Conservation (phyloP, 2,329 filamentous ascomycete genomes). For the Talaromyces sp. region DNA sequence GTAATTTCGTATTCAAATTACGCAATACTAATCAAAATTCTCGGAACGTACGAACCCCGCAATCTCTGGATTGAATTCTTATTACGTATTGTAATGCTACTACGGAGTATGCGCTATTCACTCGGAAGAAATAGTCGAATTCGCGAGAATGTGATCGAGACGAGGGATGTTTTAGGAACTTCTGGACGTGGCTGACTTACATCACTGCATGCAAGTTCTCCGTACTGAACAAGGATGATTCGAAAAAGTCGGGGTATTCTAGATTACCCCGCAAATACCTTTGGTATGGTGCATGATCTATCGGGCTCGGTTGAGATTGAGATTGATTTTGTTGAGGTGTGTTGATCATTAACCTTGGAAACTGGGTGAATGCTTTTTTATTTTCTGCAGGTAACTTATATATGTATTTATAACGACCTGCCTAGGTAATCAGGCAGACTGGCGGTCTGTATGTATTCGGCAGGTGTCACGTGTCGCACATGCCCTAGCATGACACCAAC, state of each 20-base stretch:
- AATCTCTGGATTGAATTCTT: not conserved
- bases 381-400: too few relatives aligned
- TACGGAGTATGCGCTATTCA: too few relatives aligned
- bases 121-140: not conserved
- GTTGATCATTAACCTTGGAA: too few relatives aligned
- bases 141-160: not conserved
- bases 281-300: not conserved
- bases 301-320: not conserved
- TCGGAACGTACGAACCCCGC: not conserved
- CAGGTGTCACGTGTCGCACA: not conserved
- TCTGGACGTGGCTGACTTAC: not conserved
- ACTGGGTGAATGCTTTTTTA: too few relatives aligned
- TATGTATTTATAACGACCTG: too few relatives aligned
- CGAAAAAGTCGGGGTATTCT: not conserved
- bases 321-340: not conserved
- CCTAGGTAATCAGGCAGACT: too few relatives aligned
- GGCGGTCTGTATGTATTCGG: not conserved
- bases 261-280: slow-evolving; percentile 5
- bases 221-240: not conserved
- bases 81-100: not conserved
- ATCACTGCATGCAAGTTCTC: too few relatives aligned
- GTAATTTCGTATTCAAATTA: not conserved
- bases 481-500: not conserved
- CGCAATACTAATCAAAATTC: not conserved
- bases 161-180: not conserved